Base-by-base conservation (phyloP, 78 protist species). In the Pelomyxa schiedti region DNA sequence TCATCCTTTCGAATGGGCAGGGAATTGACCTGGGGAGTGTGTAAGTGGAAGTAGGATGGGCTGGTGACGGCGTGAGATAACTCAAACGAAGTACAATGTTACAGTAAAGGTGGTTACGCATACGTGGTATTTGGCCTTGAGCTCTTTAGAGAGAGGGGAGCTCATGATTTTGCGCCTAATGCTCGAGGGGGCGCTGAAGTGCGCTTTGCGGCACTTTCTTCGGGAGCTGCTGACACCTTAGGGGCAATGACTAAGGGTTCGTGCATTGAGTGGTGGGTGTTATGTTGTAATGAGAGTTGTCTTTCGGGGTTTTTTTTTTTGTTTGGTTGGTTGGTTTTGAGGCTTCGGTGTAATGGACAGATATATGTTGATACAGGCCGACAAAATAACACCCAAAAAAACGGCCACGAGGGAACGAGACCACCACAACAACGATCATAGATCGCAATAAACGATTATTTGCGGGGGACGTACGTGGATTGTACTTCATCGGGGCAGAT, bases 1-100 rank as follows among this genome's bases (percentile, higher is more conserved):
- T 98, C 99, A 66, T 92, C 99, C 88, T 90, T 93, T 75, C 99
- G 93, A 85, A 97, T 74, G 68, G 99, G 99, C 69, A 97, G 74
- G 35, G 98, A 84, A 38, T 98, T 86, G 9, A 88, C 88, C 90
- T 87, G 74, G 22, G 3, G 22, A 28, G 6, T 24, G 74, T 22
- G 3, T 8, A 28, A 4, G 26, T 7, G 1, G 1, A 1, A 30
- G 7, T 30, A 9, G 68, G 8, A 16, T 4, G 39, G 72, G 2
- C 70, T 24, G 2, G 63, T 9, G 79, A 67, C 76, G 26, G 76
- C n/a, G n/a, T n/a, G n/a, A n/a, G 26, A 26, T 29, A 4, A 2
- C 1, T 1, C 3, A 5, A 4, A 3, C 29, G 22, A 4, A 66
- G 39, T 8, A 73, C n/a, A n/a, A n/a, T n/a, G n/a, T n/a, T n/a